A percentile compares a stretch with the other conserved stretches of the same genome.
These are phyloP conservation scores for Talaromyces sp. DNA, from an alignment of 2,329 filamentous ascomycete genomes.

Conservation along the genomic window DNA sequence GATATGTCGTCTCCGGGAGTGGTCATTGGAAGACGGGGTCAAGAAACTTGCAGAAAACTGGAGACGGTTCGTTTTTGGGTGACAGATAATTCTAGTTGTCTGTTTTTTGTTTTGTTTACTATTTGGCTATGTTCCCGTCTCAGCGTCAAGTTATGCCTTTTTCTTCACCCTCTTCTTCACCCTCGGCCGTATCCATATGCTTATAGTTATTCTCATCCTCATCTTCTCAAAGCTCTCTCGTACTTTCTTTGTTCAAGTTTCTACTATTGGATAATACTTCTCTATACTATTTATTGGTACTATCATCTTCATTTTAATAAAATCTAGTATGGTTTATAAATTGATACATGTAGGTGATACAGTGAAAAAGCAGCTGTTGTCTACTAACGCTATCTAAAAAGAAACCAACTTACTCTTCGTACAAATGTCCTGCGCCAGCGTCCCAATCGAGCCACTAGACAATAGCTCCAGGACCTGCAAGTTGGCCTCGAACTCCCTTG, in stretches of 20 bases:
- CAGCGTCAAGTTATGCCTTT: no score
- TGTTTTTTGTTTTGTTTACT: no score
- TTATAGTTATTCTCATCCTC: not conserved
- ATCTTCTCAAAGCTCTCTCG: not conserved
- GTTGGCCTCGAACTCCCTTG: constrained; percentile 12
- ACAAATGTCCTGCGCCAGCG: constrained; percentile 10
- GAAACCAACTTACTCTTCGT: not conserved
- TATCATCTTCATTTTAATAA: no score
- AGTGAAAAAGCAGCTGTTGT: no score
- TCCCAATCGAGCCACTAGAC: constrained; percentile 3
- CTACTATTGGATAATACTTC: no score
- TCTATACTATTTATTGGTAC: no score
- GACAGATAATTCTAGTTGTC: constrained; percentile 1
- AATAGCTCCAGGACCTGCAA: constrained; percentile 16
- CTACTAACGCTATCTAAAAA: not conserved
- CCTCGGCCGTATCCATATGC: no score
- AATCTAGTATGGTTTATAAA: no score
- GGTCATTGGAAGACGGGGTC: constrained; percentile 68
- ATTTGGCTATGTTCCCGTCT: no score
- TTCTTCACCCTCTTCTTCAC: no score
- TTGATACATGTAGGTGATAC: no score
- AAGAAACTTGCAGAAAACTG: constrained; percentile 67
- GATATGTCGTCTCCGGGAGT: constrained; percentile 72
- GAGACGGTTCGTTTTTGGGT: constrained; percentile 67
- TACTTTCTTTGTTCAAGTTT: not conserved